Base-by-base conservation (phyloP, 1,139 yeast species). In the Kurtzmaniella quercitrusa region DNA sequence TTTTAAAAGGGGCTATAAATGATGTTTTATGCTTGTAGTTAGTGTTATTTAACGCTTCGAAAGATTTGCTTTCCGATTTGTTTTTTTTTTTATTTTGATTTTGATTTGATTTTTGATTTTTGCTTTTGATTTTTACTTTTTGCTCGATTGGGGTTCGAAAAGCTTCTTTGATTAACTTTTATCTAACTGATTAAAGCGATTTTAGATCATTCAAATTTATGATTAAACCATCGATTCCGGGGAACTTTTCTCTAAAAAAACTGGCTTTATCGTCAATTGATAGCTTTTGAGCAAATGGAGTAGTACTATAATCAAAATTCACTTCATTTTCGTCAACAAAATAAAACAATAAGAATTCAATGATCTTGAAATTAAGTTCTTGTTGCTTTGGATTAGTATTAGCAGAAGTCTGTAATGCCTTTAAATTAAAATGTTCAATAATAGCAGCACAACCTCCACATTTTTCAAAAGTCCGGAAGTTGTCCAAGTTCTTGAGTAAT, bases 331-430 rank as follows among this genome's bases (percentile, higher is more conserved):
- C 94, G n/a, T 89, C 91, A 7, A 80, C 73, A 46, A 85, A 62
- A 55, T 86, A 85, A 56, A 85, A 83, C 47, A 85, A 76, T 46
- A 85, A 64, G 57, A 85, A 85, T 61, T 86, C 94, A 41, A 85
- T 73, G 25, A 83, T 75, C 53, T 83, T 81, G 50, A 84, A 77
- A 48, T 76, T 76, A 12, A 79, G 64, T 37, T 66, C 69, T 49
- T 77, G 79, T 54, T 58, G 71, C 49, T 45, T 55, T 73, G 51
- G 10, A 57, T 54, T 41, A 11, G 37, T 34, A 18, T 11, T 14
- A 4, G 38, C 10, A 19, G 41, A 12, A 8, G 19, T 36, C 36
- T 40, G 45, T 15, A 38, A 25, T 18, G 38, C 39, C 9, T 33
- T 27, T 29, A 65, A 52, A 25, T 60, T 60, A 23, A 73, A 56